phyloP scores from a whole-genome alignment of 352 stramenopile genomes.

The Phytophthora gonapodyides region DNA sequence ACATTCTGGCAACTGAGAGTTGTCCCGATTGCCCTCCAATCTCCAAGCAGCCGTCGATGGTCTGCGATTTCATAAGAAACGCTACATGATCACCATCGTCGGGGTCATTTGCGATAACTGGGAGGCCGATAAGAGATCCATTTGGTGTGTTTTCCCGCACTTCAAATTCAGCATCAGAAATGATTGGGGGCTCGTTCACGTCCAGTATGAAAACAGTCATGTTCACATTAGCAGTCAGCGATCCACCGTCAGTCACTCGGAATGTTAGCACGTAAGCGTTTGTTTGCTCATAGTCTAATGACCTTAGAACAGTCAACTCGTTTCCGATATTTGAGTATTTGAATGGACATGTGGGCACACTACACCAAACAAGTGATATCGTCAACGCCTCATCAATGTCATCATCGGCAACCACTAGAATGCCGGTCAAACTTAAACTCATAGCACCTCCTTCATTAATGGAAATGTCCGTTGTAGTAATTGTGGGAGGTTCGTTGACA shows the following conservation, averaged over 20 bases:
- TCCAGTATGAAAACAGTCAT: slow-evolving; percentile 48
- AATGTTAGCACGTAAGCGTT: slow-evolving; percentile 28
- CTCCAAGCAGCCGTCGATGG: slow-evolving; percentile 40
- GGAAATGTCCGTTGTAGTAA: slow-evolving; percentile 17
- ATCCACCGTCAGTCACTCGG: slow-evolving; percentile 36
- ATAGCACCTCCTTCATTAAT: slow-evolving; percentile 13
- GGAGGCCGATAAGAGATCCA: slow-evolving; percentile 23
- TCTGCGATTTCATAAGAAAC: slow-evolving; percentile 41
- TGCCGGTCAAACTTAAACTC: slow-evolving; percentile 16
- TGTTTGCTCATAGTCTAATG: slow-evolving; percentile 32
- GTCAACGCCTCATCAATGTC: slow-evolving; percentile 13
- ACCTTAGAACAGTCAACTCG: slow-evolving; percentile 3
- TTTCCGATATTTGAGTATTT: slow-evolving; percentile 1
- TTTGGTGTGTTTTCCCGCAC: slow-evolving; percentile 42
- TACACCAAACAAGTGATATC: slow-evolving; percentile 16
- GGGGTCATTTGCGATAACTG: slow-evolving; percentile 25
- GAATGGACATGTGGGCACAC: slow-evolving; percentile 18
- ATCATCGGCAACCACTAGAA: slow-evolving; percentile 17
- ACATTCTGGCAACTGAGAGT: slow-evolving; percentile 36
- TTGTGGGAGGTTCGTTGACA: slow-evolving; percentile 27
- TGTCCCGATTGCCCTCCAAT: slow-evolving; percentile 45
- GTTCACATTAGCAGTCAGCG: slow-evolving; percentile 27
- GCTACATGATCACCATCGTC: slow-evolving; percentile 20
- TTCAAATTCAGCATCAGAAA: slow-evolving; percentile 26
- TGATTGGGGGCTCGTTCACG: slow-evolving; percentile 53